These are phyloP conservation scores for Eimeria sp. DNA, from an alignment of 169 alveolate genomes.

Conservation along the genomic window DNA sequence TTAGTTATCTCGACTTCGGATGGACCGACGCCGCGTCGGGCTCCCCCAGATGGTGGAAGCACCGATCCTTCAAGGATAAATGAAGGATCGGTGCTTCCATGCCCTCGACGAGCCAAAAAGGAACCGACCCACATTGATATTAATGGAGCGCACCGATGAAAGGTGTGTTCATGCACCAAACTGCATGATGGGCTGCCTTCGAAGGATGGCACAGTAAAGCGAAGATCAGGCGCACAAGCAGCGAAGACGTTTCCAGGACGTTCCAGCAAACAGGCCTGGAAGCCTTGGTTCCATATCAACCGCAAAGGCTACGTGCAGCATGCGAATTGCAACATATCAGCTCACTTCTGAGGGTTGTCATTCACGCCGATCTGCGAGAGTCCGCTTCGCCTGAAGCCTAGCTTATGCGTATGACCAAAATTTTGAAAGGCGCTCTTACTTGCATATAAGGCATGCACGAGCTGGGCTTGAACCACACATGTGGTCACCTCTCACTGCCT, in stretches of 20 bases:
- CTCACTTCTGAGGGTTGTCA: background rate
- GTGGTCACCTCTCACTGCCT: background rate
- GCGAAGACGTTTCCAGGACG: too few relatives aligned
- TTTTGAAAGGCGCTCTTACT: too few relatives aligned
- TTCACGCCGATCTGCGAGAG: background rate
- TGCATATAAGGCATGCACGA: background rate
- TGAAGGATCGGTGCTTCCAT: background rate
- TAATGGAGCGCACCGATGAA: too few relatives aligned
- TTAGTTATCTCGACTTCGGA: background rate
- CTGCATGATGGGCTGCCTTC: too few relatives aligned
- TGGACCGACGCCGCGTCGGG: background rate
- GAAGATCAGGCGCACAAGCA: too few relatives aligned
- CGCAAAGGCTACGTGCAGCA: background rate
- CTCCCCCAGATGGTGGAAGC: background rate
- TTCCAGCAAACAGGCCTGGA: too few relatives aligned
- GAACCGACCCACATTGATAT: too few relatives aligned
- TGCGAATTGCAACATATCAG: background rate
- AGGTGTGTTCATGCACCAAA: too few relatives aligned
- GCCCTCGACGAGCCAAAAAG: too few relatives aligned
- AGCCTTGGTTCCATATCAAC: background rate
- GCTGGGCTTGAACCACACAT: background rate
- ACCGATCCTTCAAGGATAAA: background rate
- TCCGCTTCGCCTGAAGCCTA: background rate
- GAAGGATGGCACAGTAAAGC: too few relatives aligned
- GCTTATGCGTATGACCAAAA: background rate